Conservation (phyloP, 768 basidiomycete genomes). For the Collybia sordida region DNA sequence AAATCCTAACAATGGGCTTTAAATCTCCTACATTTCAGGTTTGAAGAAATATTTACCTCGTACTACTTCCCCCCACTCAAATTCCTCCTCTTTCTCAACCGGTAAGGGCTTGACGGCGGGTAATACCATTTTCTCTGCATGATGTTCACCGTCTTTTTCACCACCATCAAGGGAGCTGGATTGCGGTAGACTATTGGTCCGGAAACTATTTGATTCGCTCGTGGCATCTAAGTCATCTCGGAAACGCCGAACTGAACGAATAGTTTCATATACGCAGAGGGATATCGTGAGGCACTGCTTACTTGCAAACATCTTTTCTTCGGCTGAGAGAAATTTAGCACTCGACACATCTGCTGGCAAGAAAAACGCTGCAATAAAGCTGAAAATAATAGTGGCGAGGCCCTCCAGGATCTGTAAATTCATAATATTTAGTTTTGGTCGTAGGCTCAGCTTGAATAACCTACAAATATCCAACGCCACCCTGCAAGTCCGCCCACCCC, state of each 20-base stretch:
- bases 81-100: conserved; percentile 41
- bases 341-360: conserved; percentile 48
- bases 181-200: too few relatives aligned
- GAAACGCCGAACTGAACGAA: background rate
- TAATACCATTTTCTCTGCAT: background rate
- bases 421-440: conserved; percentile 11
- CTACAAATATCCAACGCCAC: conserved; percentile 70
- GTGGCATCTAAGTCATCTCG: background rate
- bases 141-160: background rate
- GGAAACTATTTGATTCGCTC: too few relatives aligned
- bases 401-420: conserved; percentile 60
- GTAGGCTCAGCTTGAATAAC: too few relatives aligned
- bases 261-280: background rate
- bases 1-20: conserved; percentile 32
- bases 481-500: conserved; percentile 52
- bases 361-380: conserved; percentile 37
- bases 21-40: background rate
- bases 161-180: background rate
- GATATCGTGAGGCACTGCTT: conserved; percentile 12
- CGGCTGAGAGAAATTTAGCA: conserved; percentile 53
- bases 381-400: conserved; percentile 48
- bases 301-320: conserved; percentile 59
- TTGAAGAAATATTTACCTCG: conserved; percentile 35
- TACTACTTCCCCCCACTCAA: conserved; percentile 57
- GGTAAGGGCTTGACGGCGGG: background rate